These are phyloP conservation scores for Monsonia emarginata DNA, from an alignment of 441 rosid species.

Conservation along the genomic window DNA sequence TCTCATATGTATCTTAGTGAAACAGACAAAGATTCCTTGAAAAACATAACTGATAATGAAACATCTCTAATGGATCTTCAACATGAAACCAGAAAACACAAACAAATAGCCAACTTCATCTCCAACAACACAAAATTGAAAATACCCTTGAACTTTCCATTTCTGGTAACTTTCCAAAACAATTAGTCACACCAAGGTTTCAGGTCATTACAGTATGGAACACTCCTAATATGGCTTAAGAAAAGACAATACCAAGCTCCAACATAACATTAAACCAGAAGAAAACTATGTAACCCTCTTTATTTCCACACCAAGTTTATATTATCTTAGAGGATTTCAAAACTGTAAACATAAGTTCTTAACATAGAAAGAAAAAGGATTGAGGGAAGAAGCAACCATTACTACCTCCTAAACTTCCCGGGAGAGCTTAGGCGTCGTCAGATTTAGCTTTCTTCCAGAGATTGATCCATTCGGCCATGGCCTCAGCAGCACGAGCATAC, in stretches of 20 bases:
- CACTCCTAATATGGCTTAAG: background rate
- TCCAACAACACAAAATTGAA: background rate
- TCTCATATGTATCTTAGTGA: too few species aligned
- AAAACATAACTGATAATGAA: too few species aligned
- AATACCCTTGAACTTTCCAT: background rate
- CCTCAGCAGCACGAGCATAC: constrained; percentile 58
- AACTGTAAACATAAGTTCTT: background rate
- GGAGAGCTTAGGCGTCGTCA: background rate
- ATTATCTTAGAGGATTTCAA: background rate
- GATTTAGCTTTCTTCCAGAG: constrained; percentile 60
- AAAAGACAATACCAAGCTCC: background rate
- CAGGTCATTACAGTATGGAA: background rate
- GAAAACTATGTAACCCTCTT: background rate
- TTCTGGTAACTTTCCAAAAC: background rate
- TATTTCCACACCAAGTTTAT: background rate
- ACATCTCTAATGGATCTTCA: background rate
- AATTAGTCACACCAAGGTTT: background rate
- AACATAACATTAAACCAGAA: background rate
- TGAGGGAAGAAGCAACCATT: background rate
- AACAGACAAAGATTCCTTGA: too few species aligned
- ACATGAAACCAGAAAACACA: too few species aligned
- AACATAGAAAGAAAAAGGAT: background rate
- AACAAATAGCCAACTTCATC: background rate
- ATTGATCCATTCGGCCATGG: constrained; percentile 70
- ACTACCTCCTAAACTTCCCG: constrained; percentile 16